Percentiles rank a stretch among this genome's conserved stretches.
Conservation (phyloP, 805 yeast species). For the Hanseniaspora occidentalis region DNA sequence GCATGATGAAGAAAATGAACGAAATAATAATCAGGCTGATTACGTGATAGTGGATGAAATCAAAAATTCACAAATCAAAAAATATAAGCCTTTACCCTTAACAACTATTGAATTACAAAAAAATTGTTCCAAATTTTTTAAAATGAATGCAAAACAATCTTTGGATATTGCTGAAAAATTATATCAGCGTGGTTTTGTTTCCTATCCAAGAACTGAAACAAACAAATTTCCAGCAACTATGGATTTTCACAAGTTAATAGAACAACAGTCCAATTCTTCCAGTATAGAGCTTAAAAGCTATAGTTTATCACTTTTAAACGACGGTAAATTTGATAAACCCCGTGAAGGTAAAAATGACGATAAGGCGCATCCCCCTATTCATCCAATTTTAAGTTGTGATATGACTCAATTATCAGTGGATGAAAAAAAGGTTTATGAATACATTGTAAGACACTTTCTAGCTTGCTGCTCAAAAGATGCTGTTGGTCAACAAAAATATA, state of each 20-base stretch:
- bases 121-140: conserved; percentile 63
- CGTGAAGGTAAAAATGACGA: conserved; percentile 78
- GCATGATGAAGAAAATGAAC: not conserved
- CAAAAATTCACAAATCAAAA: conserved; percentile 14
- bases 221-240: conserved; percentile 69
- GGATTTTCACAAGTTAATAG: conserved; percentile 52
- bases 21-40: not conserved
- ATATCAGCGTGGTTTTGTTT: conserved; percentile 74
- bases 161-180: conserved; percentile 71
- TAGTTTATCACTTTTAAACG: conserved; percentile 34
- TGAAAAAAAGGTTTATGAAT: conserved; percentile 71
- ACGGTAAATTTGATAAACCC: conserved; percentile 44
- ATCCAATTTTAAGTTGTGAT: conserved; percentile 45
- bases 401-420: conserved; percentile 21
- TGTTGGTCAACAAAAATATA: conserved; percentile 53
- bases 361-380: conserved; percentile 97
- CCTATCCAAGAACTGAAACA: conserved; percentile 97
- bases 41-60: conserved; percentile 1
- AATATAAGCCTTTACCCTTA: conserved; percentile 77
- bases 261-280: conserved; percentile 37
- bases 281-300: conserved; percentile 61
- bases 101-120: conserved; percentile 92
- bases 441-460: conserved; percentile 70
- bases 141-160: conserved; percentile 68
- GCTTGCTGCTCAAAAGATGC: conserved; percentile 94